Conservation (phyloP, 2,329 filamentous ascomycete species). For the Pseudophaeomoniella oleicola region DNA sequence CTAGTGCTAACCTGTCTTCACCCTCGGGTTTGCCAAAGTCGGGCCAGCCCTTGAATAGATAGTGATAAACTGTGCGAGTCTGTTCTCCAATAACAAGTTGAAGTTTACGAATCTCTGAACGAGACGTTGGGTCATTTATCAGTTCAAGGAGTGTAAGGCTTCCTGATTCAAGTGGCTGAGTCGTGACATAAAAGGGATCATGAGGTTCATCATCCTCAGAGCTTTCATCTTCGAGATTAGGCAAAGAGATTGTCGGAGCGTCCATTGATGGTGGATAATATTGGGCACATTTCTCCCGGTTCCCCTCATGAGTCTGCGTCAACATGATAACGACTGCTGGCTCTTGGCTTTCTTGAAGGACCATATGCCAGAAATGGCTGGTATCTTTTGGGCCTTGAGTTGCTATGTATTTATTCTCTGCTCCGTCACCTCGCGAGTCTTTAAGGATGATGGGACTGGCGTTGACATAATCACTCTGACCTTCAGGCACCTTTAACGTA, state of each 20-base stretch:
- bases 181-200: background rate
- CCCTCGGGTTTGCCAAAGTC: conserved; percentile 69
- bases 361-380: conserved; percentile 89
- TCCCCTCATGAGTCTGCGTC: conserved; percentile 70
- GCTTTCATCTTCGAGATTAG: background rate
- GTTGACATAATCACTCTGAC: conserved; percentile 66
- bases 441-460: conserved; percentile 55
- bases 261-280: conserved; percentile 60
- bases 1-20: conserved; percentile 33
- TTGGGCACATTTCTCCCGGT: conserved; percentile 69
- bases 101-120: conserved; percentile 61
- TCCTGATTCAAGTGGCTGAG: conserved; percentile 23
- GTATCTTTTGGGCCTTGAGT: conserved; percentile 73
- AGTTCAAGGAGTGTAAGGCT: conserved; percentile 47
- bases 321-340: conserved; percentile 86
- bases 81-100: conserved; percentile 32
- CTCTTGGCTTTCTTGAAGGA: conserved; percentile 61
- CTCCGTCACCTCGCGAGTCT: conserved; percentile 35
- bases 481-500: conserved; percentile 61
- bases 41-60: conserved; percentile 77
- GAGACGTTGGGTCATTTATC: conserved; percentile 39
- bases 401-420: conserved; percentile 58
- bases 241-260: conserved; percentile 31
- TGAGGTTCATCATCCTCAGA: background rate
- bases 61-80: conserved; percentile 61